Percentiles rank a stretch among this genome's conserved stretches.
phyloP scores from a whole-genome alignment of 306 rosid species.

The Castanospermum australe region DNA sequence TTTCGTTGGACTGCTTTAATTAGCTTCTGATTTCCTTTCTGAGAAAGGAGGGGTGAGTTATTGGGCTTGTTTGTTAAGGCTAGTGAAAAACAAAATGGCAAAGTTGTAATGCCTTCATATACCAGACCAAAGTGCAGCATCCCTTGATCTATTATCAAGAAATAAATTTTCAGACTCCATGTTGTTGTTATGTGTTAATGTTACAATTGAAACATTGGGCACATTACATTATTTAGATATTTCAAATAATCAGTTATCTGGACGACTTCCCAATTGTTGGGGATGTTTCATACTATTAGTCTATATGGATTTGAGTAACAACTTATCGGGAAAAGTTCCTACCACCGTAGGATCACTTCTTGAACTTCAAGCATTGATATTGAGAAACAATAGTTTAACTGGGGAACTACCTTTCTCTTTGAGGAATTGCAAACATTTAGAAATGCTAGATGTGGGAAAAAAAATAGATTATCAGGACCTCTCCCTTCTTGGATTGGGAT shows the following conservation, averaged over 20 bases:
- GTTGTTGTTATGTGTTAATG: neutral
- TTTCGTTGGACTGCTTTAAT: too few relatives aligned
- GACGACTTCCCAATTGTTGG: neutral
- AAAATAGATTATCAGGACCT: neutral
- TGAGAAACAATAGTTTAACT: neutral
- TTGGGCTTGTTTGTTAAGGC: too few relatives aligned
- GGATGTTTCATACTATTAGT: neutral
- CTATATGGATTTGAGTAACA: neutral
- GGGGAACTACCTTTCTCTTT: neutral
- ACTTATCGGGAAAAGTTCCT: neutral
- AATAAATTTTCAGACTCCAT: neutral
- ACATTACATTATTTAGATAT: neutral
- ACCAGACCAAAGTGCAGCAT: neutral
- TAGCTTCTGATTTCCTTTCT: too few relatives aligned
- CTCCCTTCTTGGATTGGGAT: neutral
- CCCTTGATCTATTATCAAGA: neutral
- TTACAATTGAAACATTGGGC: neutral
- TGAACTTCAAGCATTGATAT: rapidly evolving
- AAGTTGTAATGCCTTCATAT: too few relatives aligned
- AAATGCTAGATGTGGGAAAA: neutral
- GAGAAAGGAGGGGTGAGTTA: too few relatives aligned
- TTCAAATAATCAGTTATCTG: neutral
- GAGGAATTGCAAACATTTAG: neutral
- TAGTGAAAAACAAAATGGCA: too few relatives aligned
- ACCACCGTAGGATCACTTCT: neutral